Base-by-base conservation (phyloP, 1,139 yeast genomes). In the Yamadazyma dushanensis region DNA sequence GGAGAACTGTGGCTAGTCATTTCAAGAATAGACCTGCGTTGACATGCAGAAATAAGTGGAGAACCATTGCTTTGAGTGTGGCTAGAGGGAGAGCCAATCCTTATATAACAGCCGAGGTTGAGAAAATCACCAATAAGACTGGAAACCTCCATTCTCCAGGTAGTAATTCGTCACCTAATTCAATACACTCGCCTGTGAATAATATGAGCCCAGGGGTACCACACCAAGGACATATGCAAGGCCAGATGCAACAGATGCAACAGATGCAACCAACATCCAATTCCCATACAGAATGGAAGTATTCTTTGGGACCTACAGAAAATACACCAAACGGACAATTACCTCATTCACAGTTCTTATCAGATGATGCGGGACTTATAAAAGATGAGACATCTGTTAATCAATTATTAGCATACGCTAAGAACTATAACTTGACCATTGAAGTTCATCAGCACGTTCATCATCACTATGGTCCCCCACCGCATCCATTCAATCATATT, bases 21-120 rank as follows among this genome's bases (percentile, higher is more conserved):
- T 78, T 90, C 70, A 73, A 76, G 29, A 85, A 92, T 32, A 66
- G 97, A 38, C 95, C 97, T 2, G 83, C 95, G 40, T 70, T 90
- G 38, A 88, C 96, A 0, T 89, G 97, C 54, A 69, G 97, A 43
- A 90, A 90, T 59, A 70, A 96, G 41, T 90, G 96, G 96, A 73
- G 97, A 47, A 87, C 86, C 53, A 75, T 90, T 30, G 83, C 85
- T 31, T 81, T 94, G 0, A 81, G 80, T 46, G 84, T 83, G 8
- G 88, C 81, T 1, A 62, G 86, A 46, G 83, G 82, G 4, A 71
- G 68, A 38, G 82, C 82, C 0, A 60, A 63, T 35, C 57, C 61
- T 1, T 44, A 53, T 8, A 59, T 70, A 26, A 56, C 57, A 39
- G 45, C 49, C 26, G 71, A 66, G 38, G 74, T 70, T 15, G 65